Conservation (phyloP, 179 eudicot species). For the Beta macrorhiza region DNA sequence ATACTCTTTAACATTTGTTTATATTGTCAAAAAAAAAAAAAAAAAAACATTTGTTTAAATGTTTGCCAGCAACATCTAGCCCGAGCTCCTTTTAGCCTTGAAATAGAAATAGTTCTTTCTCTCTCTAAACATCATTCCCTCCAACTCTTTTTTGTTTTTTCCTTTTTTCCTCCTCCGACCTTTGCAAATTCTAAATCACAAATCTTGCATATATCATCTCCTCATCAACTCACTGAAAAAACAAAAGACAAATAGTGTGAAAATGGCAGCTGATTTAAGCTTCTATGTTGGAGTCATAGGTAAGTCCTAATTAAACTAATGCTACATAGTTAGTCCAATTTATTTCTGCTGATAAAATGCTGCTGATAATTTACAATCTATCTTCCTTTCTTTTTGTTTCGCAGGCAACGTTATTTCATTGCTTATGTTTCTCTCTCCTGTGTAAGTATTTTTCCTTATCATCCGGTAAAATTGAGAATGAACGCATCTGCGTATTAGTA, state of each 20-base stretch:
- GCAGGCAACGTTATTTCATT: slow-evolving; percentile 48
- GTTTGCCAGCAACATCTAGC: no score
- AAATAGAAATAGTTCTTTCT: no score
- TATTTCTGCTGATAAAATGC: background rate
- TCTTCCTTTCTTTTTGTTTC: background rate
- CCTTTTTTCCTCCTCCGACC: background rate
- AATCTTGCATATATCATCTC: background rate
- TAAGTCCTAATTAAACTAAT: background rate
- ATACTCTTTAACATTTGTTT: background rate
- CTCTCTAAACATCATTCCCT: no score
- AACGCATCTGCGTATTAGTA: no score
- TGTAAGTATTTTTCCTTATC: slow-evolving; percentile 26
- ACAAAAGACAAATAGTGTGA: background rate
- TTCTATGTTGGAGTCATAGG: background rate
- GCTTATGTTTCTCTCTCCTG: slow-evolving; percentile 44
- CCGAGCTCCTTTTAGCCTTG: no score
- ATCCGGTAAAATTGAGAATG: no score
- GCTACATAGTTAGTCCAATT: background rate
- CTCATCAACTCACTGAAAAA: background rate
- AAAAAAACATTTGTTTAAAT: no score
- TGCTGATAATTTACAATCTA: no score
- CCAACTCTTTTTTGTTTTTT: background rate
- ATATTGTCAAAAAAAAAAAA: no score
- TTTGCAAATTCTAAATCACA: no score
- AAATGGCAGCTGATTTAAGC: background rate